Conservation (phyloP, 208 protist genomes). For the Leishmania amazonensis region DNA sequence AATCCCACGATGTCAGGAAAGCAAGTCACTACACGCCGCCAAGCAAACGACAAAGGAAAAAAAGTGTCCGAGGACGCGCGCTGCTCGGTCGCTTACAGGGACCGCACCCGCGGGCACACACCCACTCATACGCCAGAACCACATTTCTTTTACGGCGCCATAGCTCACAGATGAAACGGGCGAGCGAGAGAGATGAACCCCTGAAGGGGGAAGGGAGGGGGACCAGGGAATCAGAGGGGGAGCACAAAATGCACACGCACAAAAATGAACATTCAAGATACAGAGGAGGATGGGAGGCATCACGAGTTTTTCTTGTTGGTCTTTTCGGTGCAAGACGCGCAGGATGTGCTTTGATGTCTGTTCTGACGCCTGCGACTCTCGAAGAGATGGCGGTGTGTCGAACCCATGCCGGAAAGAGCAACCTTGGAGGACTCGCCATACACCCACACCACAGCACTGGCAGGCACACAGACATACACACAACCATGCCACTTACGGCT, state of each 20-base stretch:
- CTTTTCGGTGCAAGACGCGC: neutral
- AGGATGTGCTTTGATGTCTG: neutral
- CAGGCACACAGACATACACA: neutral
- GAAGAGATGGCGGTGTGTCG: neutral
- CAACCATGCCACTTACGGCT: conserved; percentile 5
- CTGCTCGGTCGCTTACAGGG: neutral
- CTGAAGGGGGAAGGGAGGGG: neutral
- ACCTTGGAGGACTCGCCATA: neutral
- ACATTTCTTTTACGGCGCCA: neutral
- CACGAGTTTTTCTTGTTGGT: neutral
- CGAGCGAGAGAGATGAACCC: neutral
- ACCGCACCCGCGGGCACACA: neutral
- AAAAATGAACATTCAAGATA: conserved; percentile 4
- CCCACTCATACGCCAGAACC: neutral
- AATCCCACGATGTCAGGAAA: neutral
- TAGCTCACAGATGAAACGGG: neutral
- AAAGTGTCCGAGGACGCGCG: neutral
- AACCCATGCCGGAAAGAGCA: neutral
- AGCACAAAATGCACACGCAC: neutral
- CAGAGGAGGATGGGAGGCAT: neutral
- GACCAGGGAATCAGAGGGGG: neutral
- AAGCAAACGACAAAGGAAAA: neutral
- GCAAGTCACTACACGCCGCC: neutral
- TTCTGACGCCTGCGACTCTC: neutral
- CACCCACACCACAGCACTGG: neutral